Base-by-base conservation (phyloP, 805 yeast genomes). In the Wickerhamiella australiensis region DNA sequence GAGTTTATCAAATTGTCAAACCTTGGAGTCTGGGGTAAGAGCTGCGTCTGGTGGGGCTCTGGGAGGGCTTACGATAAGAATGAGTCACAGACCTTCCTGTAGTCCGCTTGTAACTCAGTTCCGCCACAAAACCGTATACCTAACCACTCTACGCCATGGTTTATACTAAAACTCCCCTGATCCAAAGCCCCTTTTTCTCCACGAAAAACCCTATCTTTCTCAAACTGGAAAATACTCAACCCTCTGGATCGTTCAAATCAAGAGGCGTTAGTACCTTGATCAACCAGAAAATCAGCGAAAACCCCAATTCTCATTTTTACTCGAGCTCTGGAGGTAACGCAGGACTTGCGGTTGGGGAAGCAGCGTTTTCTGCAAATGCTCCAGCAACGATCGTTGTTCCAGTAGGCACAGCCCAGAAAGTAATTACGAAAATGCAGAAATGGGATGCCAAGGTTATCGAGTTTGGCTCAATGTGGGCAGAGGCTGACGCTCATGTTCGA, bases 271-370 rank as follows among this genome's bases (percentile, higher is more conserved):
- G 56, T 12, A 18, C 29, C 3, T 38, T 54, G 13, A 50, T 57
- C 5, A 49, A 42, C 21, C 13, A 33, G 3, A 25, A 68, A 69
- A 33, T 41, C 90, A 61, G 88, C 29, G 36, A 33, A 15, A 43
- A 36, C 46, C 51, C 49, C 3, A 23, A 42, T 20, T 53, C 56
- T 2, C 61, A 60, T 45, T 58, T 87, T 55, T 82, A 85, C 65
- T 94, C 95, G 0, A 86, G 94, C 58, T 51, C 57, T 11, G 97
- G 96, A 3, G 97, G 97, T 35, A 90, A 90, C 64, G 97, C 94
- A 54, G 97, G 97, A 2, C 90, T 87, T 59, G 97, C 97, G 54
- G 95, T 87, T 15, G 96, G 96, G 0, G 85, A 68, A 62, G 83
- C 94, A 15, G 94, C 96, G 2, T 77, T 75, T 50, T 74, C 77